Base-by-base conservation (phyloP, 768 basidiomycete genomes). In the Neoboletus brunneissimus region DNA sequence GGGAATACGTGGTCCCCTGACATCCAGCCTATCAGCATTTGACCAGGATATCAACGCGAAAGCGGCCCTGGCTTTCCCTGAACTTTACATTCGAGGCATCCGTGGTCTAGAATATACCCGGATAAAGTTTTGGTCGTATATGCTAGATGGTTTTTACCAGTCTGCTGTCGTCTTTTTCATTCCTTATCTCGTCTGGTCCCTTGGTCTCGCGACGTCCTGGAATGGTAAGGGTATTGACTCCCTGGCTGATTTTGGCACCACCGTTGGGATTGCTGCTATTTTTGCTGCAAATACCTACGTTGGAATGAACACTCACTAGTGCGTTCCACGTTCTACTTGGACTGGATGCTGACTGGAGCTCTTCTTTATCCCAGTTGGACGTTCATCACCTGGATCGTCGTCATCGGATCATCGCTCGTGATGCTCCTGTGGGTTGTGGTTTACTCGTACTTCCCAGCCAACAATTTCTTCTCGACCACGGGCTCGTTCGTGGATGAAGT, bases 11-110 rank as follows among this genome's bases (percentile, higher is more conserved):
- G 22, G 16, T 23, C 31, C 23, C 35, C 48, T 63, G 25, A 67
- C 61, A 48, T 48, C 34, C 44, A 42, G 40, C 47, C 20, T 45
- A 55, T 34, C 53, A 54, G 91, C 94, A 22, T 96, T 97, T 69
- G 96, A 98, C 72, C 94, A 98, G 74, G 96, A 98, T 70, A 79
- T 96, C 64, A 92, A 94, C 67, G 88, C 91, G 20, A 83, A 85
- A 69, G 93, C 91, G 0, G 91, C 91, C 0, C 74, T 97, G 32
- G 94, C 93, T 7, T 97, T 91, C 75, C 96, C 96, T 6, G 91
- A 94, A 64, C 84, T 98, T n/a, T 98, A 98, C 70, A 79, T 94
- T 60, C 87, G 95, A 37, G 96, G 96, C 25, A 97, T 98, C 59
- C 85, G 88, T 16, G 94, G 95, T 22, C 78, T 94, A 16, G 96